phyloP scores from a whole-genome alignment of 306 rosid species.

The Vigna nakashimae region DNA sequence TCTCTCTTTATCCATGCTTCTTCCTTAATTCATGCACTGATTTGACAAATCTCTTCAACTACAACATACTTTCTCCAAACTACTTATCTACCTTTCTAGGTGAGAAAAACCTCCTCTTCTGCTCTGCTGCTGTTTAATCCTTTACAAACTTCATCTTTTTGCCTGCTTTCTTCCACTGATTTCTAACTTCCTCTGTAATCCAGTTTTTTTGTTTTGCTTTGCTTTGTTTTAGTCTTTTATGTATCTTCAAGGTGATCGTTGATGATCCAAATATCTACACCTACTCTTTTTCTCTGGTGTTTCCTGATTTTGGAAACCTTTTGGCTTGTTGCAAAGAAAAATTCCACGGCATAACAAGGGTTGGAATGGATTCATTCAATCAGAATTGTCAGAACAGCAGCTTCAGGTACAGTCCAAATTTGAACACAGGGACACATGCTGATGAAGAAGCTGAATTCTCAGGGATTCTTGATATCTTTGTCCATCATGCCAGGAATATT shows the following conservation, averaged over 20 bases:
- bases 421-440: slow-evolving; percentile 41
- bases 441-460: slow-evolving; percentile 57
- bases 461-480: slow-evolving; percentile 74
- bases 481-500: slow-evolving; percentile 84
- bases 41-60: slow-evolving; percentile 31
- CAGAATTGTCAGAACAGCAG: slow-evolving; percentile 48
- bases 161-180: background rate
- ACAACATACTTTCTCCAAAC: background rate
- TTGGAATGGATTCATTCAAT: slow-evolving; percentile 72
- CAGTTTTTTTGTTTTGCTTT: background rate
- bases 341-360: slow-evolving; percentile 4
- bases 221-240: background rate
- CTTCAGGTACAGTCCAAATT: slow-evolving; percentile 64
- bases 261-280: slow-evolving; percentile 7
- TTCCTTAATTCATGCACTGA: slow-evolving; percentile 45
- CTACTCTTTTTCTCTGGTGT: slow-evolving; percentile 38
- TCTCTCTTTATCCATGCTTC: slow-evolving; percentile 35
- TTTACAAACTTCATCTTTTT: background rate
- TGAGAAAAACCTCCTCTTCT: background rate
- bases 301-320: slow-evolving; percentile 32
- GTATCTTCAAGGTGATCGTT: slow-evolving; percentile 28
- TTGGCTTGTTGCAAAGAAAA: background rate
- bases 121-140: slow-evolving; percentile 11
- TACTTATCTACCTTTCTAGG: background rate
- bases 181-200: background rate